A percentile compares a stretch with the other conserved stretches of the same genome.
phyloP scores from a whole-genome alignment of 2,329 filamentous ascomycete genomes.

The Botrytis elliptica region DNA sequence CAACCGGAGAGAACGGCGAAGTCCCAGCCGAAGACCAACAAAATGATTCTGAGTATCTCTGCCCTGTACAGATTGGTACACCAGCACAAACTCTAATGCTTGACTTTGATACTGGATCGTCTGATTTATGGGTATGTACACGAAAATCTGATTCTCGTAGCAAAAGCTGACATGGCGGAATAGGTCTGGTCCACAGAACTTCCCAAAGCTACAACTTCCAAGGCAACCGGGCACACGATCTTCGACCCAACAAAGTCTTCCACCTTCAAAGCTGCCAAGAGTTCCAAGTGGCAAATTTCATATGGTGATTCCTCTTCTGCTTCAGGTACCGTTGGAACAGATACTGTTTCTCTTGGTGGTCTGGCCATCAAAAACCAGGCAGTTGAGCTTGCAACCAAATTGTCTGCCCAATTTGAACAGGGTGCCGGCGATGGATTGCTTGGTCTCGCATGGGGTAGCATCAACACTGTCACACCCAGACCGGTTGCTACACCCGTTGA shows the following conservation, averaged over 20 bases:
- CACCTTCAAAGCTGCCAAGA: constrained; percentile 52
- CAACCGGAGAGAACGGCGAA: constrained; percentile 44
- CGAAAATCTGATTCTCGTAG: rapidly evolving
- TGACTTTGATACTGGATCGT: constrained; percentile 70
- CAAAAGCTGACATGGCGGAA: constrained; percentile 18
- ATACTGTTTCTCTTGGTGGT: constrained; percentile 61
- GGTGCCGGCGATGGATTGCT: constrained; percentile 63
- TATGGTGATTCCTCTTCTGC: constrained; percentile 70
- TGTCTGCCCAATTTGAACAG: constrained; percentile 58
- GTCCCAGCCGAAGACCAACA: constrained; percentile 63
- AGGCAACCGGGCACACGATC: constrained; percentile 48
- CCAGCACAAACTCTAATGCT: constrained; percentile 60
- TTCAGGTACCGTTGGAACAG: constrained; percentile 63
- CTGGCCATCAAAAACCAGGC: constrained; percentile 60
- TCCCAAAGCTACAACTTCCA: constrained; percentile 39
- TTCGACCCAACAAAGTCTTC: constrained; percentile 62
- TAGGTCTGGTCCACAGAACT: constrained; percentile 57
- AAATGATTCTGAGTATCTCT: constrained; percentile 66
- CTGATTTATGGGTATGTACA: constrained; percentile 63
- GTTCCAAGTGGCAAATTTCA: constrained; percentile 60
- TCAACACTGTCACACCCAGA: constrained; percentile 60
- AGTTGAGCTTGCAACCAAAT: constrained; percentile 60
- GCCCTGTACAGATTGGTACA: constrained; percentile 62
- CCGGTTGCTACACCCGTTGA: constrained; percentile 62
- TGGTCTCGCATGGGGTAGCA: constrained; percentile 62